These are phyloP conservation scores for Venturia carpophila DNA, from an alignment of 2,329 filamentous ascomycete genomes.

Conservation along the genomic window DNA sequence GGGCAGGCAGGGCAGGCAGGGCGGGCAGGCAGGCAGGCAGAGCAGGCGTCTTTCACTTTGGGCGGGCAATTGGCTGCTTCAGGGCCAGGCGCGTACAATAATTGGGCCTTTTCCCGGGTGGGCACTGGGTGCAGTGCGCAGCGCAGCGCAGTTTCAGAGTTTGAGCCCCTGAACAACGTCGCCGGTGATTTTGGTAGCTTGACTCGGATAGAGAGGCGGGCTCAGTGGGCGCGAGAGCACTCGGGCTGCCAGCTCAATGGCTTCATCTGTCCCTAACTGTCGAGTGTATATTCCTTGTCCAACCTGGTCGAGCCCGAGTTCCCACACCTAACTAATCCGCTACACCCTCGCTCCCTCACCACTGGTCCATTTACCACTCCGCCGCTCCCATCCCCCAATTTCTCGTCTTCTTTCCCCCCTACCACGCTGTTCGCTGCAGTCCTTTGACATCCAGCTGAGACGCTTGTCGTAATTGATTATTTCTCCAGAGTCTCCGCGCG, in stretches of 20 bases:
- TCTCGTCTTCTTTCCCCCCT: conserved; percentile 6
- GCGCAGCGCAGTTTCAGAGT: background rate
- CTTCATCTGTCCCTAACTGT: too few relatives aligned
- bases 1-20: too few relatives aligned
- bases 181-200: background rate
- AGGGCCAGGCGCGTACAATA: background rate
- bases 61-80: background rate
- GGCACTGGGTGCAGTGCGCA: background rate
- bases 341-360: background rate
- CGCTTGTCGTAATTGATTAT: conserved; percentile 14
- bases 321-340: background rate
- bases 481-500: conserved; percentile 12
- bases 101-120: background rate
- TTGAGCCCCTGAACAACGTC: background rate
- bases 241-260: too few relatives aligned
- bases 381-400: background rate
- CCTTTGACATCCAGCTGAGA: background rate
- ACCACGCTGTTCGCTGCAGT: background rate
- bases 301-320: background rate
- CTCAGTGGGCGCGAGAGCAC: background rate
- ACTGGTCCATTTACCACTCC: background rate
- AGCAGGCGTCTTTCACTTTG: too few relatives aligned
- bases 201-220: conserved; percentile 6
- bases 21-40: too few relatives aligned
- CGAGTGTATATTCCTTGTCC: background rate